Evolutionary conservation across 2,329 filamentous ascomycete species (phyloP), one percentile per base, ranked within the genome.

Genomic region (Trichophyton equinum): DNA sequence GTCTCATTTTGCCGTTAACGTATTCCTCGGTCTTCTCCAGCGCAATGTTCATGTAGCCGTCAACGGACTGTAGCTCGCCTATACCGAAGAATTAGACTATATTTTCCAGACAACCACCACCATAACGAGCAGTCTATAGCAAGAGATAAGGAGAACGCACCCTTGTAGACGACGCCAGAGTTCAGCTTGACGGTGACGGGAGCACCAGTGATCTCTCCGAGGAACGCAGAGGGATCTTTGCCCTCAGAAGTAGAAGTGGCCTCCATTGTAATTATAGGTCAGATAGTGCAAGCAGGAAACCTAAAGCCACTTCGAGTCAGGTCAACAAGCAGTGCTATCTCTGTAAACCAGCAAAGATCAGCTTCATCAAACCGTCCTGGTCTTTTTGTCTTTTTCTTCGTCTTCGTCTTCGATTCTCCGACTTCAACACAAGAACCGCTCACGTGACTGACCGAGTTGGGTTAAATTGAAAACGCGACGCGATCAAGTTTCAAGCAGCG

Each of bases 41-140:
- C 11, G 94, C 92, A 73, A 99, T 96, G 77, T 99, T 99, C 94
- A 99, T 99, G 77, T 97, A 99, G 59, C 94, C 94, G 74, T 99
- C 94, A 57, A 99, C 92, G 0, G 91, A 96, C 73, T 97, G 91
- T 42, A 97, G 82, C 73, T 96, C 91, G 67, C 94, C 92, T 96
- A 64, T n/a, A 62, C 38, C 49, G n/a, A 30, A 15, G 42, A 22
- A 44, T 47, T 15, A 25, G 46, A 51, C 22, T 4, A 25, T 47
- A 22, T 13, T 51, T 11, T 51, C 18, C 27, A 7, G 27, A 30
- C 27, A 30, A 30, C 27, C 6, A 30, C 27, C 27, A 1, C 27
- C 27, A 30, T 30, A 30, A 30, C 27, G 5, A 4, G 20, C 20
- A 11, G 44, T 22, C 44, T 25, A 11, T 22, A 22, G 18, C 46